Evolutionary conservation across 306 rosid species (phyloP).

Genomic region (Castanospermum australe): DNA sequence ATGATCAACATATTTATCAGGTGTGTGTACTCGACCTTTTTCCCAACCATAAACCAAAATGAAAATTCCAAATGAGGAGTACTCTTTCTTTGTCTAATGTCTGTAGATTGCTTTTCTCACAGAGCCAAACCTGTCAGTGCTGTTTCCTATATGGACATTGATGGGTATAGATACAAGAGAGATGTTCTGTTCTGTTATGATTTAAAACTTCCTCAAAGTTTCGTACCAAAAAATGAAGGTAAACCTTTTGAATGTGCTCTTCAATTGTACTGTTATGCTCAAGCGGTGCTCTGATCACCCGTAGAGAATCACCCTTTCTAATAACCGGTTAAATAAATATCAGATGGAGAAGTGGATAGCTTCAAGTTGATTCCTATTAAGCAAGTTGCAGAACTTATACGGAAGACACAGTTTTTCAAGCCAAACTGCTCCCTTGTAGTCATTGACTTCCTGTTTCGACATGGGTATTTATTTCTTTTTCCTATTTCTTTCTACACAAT

Average conservation of each 20-base stretch:
- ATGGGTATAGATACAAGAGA: constrained; percentile 69
- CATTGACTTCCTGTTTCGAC: constrained; percentile 74
- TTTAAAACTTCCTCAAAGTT: constrained; percentile 73
- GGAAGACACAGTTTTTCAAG: constrained; percentile 64
- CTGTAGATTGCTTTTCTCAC: constrained; percentile 33
- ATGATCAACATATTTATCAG: constrained; percentile 1
- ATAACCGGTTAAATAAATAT: constrained; percentile 23
- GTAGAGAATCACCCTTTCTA: not conserved
- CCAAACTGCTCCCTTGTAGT: constrained; percentile 75
- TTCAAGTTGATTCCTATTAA: constrained; percentile 68
- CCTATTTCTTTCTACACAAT: not conserved
- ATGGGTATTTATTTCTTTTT: constrained; percentile 56
- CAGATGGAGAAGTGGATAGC: constrained; percentile 94
- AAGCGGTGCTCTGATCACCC: not conserved
- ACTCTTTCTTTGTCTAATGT: constrained; percentile 15
- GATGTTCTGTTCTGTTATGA: constrained; percentile 89
- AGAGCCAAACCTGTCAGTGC: constrained; percentile 81
- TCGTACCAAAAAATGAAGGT: constrained; percentile 83
- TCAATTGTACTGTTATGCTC: not conserved
- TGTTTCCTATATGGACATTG: constrained; percentile 81
- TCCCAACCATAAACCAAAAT: not conserved
- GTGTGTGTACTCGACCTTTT: not conserved
- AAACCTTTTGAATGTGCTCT: constrained; percentile 9
- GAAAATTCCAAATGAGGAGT: not conserved
- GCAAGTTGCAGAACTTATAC: constrained; percentile 69